A percentile compares a stretch with the other conserved stretches of the same genome.
phyloP scores from a whole-genome alignment of 805 yeast species.

The Saccharomycopsis javanensis region DNA sequence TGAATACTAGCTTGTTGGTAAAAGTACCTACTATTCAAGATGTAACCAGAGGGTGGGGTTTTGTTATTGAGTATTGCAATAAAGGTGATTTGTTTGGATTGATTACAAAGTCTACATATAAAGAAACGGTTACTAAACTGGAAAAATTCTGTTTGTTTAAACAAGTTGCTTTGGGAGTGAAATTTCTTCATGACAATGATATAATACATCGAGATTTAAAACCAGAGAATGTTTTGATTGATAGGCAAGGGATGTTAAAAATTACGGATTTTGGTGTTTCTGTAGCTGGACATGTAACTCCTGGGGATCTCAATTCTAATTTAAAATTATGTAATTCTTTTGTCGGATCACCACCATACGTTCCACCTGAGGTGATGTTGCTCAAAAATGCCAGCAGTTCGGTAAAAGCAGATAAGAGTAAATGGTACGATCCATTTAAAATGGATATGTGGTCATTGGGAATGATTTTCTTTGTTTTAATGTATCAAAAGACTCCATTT shows the following conservation, averaged over 20 bases:
- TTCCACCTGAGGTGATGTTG: slow-evolving; percentile 64
- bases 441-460: slow-evolving; percentile 74
- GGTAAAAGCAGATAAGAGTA: slow-evolving; percentile 24
- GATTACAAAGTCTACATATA: slow-evolving; percentile 56
- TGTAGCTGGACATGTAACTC: slow-evolving; percentile 48
- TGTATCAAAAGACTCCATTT: slow-evolving; percentile 54
- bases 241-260: slow-evolving; percentile 50
- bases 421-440: slow-evolving; percentile 49
- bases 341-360: slow-evolving; percentile 76
- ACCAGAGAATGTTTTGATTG: slow-evolving; percentile 83
- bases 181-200: slow-evolving; percentile 62
- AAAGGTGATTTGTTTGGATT: slow-evolving; percentile 61
- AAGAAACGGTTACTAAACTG: slow-evolving; percentile 33
- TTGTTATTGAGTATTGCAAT: slow-evolving; percentile 92
- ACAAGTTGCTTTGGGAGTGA: slow-evolving; percentile 71
- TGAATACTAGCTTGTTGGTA: slow-evolving; percentile 44
- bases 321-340: slow-evolving; percentile 33
- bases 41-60: slow-evolving; percentile 66
- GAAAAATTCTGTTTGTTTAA: slow-evolving; percentile 69
- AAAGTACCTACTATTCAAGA: slow-evolving; percentile 46
- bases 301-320: slow-evolving; percentile 38
- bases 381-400: slow-evolving; percentile 9
- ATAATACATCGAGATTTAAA: slow-evolving; percentile 92
- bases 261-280: slow-evolving; percentile 97
- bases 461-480: slow-evolving; percentile 50